phyloP scores from a whole-genome alignment of 441 rosid species.

The Flueggea neowawraea region DNA sequence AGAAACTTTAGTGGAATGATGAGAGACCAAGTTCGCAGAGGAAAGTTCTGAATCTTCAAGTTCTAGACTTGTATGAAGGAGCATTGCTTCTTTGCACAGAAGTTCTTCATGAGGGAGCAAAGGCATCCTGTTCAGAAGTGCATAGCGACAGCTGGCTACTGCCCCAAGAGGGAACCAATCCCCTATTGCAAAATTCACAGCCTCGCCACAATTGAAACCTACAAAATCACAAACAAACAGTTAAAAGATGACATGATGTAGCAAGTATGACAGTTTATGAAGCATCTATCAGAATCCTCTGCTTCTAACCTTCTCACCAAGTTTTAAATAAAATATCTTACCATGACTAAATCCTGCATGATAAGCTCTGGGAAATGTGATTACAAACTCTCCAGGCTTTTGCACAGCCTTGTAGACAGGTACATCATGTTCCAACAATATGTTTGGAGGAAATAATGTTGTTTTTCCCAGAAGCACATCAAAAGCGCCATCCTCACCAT shows the following conservation, averaged over 20 bases:
- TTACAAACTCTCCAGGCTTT: constrained; percentile 93
- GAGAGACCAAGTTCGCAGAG: constrained; percentile 54
- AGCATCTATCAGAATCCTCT: neutral
- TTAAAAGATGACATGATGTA: no score
- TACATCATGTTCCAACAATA: constrained; percentile 77
- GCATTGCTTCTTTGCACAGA: constrained; percentile 96
- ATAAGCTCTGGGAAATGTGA: constrained; percentile 96
- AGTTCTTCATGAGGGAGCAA: constrained; percentile 98
- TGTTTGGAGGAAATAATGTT: constrained; percentile 91
- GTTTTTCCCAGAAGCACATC: constrained; percentile 98
- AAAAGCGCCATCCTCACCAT: constrained; percentile 97
- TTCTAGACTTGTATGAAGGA: constrained; percentile 42
- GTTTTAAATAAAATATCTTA: constrained; percentile 21
- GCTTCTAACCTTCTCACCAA: neutral
- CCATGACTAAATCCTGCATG: constrained; percentile 99
- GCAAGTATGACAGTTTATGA: no score
- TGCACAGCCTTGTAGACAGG: constrained; percentile 98
- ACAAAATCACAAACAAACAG: constrained; percentile 5
- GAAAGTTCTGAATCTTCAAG: constrained; percentile 61
- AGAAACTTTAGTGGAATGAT: constrained; percentile 53
- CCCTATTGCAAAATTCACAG: constrained; percentile 96
- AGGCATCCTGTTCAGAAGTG: constrained; percentile 83
- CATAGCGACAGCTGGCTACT: constrained; percentile 90
- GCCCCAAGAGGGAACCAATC: constrained; percentile 99
- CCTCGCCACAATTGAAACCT: constrained; percentile 99